These are phyloP conservation scores for Alternaria panax DNA, from an alignment of 2,329 filamentous ascomycete genomes.

Conservation along the genomic window DNA sequence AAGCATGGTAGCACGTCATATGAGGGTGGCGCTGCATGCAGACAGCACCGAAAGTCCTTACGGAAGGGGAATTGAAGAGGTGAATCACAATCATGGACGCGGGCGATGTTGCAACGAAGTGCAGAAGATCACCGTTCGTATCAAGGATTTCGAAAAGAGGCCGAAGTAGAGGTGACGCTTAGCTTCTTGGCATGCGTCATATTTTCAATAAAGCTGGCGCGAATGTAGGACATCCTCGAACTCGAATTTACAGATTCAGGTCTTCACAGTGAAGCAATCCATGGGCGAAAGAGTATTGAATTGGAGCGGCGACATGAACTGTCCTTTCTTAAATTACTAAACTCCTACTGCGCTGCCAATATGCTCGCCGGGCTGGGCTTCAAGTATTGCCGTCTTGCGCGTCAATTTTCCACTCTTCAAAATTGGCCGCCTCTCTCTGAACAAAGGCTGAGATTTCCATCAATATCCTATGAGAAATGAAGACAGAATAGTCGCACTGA, in stretches of 20 bases:
- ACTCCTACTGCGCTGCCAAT: accelerated
- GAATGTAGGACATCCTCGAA: not conserved
- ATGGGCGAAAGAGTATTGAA: not conserved
- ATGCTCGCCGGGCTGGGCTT: not conserved
- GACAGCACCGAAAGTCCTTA: not conserved
- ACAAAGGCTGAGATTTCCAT: not conserved
- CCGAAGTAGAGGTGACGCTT: not conserved
- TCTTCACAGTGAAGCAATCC: not conserved
- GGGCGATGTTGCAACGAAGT: not conserved
- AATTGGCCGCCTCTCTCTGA: not conserved
- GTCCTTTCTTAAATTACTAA: not conserved
- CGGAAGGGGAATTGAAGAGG: not conserved
- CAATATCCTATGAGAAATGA: not conserved
- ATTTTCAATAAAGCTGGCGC: no score
- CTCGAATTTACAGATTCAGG: not conserved
- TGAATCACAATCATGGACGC: not conserved
- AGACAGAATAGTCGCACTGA: not conserved
- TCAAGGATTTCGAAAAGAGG: not conserved
- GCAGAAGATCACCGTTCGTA: not conserved
- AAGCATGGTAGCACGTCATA: not conserved
- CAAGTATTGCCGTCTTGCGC: not conserved
- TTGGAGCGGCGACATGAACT: not conserved
- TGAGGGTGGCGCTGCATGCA: not conserved
- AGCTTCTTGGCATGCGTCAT: not conserved
- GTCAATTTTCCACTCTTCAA: not conserved